A percentile compares a stretch with the other conserved stretches of the same genome.
Evolutionary conservation across 148 eudicot genomes (phyloP).

Genomic region (Limonium bicolor): DNA sequence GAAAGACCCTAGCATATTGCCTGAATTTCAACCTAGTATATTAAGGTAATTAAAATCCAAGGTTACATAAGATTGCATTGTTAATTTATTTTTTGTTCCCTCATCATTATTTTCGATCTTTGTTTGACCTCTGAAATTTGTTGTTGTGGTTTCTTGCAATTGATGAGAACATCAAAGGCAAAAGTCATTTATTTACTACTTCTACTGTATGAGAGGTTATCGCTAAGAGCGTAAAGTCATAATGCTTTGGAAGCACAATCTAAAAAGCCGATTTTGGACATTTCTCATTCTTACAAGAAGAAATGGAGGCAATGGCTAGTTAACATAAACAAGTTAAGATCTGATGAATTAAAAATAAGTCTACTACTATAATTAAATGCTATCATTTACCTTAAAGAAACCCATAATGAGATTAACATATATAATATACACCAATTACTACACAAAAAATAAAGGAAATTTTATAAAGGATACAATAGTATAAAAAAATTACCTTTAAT

Average conservation of each 20-base stretch:
- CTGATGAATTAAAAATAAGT: conserved; percentile 9
- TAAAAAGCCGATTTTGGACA: conserved; percentile 18
- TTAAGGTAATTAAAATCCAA: too few relatives aligned
- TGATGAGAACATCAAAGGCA: conserved; percentile 33
- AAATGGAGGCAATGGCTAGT: conserved; percentile 31
- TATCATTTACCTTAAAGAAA: too few relatives aligned
- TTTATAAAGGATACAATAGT: too few relatives aligned
- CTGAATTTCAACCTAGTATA: conserved; percentile 37
- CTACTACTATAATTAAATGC: too few relatives aligned
- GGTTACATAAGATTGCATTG: too few relatives aligned
- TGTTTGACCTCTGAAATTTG: background rate
- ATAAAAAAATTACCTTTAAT: too few relatives aligned
- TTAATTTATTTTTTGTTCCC: background rate
- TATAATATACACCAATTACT: too few relatives aligned
- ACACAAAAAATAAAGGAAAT: too few relatives aligned
- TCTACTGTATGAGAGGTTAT: conserved; percentile 36
- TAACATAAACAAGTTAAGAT: conserved; percentile 13
- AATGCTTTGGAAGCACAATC: conserved; percentile 26
- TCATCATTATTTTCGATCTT: background rate
- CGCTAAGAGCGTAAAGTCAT: conserved; percentile 15
- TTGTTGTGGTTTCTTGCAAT: conserved; percentile 15
- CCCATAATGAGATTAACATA: too few relatives aligned
- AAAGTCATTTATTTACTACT: conserved; percentile 42
- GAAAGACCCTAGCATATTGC: conserved; percentile 41
- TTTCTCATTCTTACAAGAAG: conserved; percentile 20